Evolutionary conservation across 345 rosid species (phyloP).

Genomic region (Eucalyptus paniculata): DNA sequence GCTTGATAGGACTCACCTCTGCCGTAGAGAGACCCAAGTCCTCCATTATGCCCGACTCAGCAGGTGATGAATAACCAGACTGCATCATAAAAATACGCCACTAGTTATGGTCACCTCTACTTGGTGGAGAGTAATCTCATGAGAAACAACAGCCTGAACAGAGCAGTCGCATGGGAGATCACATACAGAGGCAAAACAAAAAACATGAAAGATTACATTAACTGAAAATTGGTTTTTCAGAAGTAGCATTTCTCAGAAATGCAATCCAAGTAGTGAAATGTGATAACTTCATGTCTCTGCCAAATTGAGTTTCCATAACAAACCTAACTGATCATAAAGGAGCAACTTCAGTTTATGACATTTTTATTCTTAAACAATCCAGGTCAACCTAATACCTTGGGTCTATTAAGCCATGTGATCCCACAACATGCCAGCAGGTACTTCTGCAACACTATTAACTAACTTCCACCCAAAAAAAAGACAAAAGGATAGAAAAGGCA

Average conservation of each 20-base stretch:
- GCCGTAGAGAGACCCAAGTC: conserved; percentile 56
- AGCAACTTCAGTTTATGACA: background rate
- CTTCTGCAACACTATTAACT: background rate
- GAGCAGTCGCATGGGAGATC: background rate
- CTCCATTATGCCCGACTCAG: conserved; percentile 42
- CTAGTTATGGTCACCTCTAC: background rate
- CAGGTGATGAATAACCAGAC: conserved; percentile 55
- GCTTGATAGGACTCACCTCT: conserved; percentile 13
- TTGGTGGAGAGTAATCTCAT: background rate
- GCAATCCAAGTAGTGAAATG: background rate
- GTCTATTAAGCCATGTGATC: background rate
- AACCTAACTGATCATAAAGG: background rate
- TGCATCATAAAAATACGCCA: background rate
- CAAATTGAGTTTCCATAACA: background rate
- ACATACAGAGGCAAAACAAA: background rate
- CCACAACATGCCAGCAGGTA: background rate
- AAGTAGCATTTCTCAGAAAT: background rate
- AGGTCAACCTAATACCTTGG: background rate
- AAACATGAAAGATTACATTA: background rate
- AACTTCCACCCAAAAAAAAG: background rate
- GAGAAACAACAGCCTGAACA: background rate
- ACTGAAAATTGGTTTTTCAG: background rate
- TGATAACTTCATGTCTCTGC: background rate
- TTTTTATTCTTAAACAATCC: background rate
- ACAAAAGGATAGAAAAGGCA: too few species aligned